Evolutionary conservation across 768 basidiomycete genomes (phyloP).

Genomic region (Russula foetens): DNA sequence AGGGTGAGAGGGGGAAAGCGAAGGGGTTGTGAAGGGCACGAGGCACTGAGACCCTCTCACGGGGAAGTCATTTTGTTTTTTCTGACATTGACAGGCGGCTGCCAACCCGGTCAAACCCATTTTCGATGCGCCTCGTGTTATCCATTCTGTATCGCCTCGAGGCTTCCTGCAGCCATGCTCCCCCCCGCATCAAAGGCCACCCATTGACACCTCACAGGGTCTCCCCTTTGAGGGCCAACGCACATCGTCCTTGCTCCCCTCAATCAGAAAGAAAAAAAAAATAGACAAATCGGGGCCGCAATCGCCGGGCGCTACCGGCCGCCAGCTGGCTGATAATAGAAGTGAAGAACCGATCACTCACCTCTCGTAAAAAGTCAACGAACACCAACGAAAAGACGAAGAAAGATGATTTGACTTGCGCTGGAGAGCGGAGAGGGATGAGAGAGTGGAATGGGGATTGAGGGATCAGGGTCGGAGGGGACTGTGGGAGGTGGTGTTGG

Average conservation of each 20-base stretch:
- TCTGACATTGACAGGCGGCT: conserved; percentile 12
- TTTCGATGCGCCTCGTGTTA: conserved; percentile 12
- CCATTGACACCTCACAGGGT: neutral
- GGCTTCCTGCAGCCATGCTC: neutral
- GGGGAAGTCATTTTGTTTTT: conserved; percentile 5
- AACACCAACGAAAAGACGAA: neutral
- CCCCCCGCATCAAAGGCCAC: neutral
- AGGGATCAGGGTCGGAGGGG: conserved; percentile 15
- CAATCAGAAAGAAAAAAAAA: neutral
- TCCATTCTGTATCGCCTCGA: conserved; percentile 6
- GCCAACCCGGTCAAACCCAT: conserved; percentile 3
- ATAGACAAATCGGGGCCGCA: conserved; percentile 14
- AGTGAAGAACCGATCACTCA: conserved; percentile 9
- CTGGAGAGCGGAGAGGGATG: neutral
- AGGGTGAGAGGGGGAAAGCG: neutral
- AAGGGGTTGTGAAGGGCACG: neutral
- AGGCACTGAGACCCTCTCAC: conserved; percentile 7
- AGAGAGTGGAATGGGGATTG: neutral
- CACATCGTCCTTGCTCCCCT: conserved; percentile 2
- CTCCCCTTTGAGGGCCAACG: neutral
- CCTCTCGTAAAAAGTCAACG: neutral
- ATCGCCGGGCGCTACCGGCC: conserved; percentile 8
- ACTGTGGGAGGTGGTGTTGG: neutral
- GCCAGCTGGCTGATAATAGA: conserved; percentile 9
- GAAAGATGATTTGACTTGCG: neutral